Evolutionary conservation across 148 eudicot species (phyloP).

Genomic region (Arbutus unedo): DNA sequence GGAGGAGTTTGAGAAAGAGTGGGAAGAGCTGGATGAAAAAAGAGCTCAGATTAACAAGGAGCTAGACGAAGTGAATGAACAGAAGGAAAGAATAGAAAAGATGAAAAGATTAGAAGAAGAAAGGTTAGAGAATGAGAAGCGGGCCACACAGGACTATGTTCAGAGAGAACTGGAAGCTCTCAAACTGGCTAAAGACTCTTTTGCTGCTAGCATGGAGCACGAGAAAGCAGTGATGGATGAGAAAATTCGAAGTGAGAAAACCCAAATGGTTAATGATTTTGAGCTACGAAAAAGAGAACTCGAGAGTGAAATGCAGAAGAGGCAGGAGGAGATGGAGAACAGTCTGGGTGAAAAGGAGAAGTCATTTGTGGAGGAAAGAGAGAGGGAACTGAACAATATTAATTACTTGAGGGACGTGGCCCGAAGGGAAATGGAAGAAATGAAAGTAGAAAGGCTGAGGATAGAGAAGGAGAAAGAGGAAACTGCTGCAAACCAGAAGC

Average conservation of each 20-base stretch:
- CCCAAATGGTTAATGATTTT: slow-evolving; percentile 58
- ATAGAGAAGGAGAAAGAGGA: slow-evolving; percentile 65
- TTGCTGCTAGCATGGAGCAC: slow-evolving; percentile 77
- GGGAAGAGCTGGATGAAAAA: slow-evolving; percentile 96
- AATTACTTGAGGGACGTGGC: slow-evolving; percentile 55
- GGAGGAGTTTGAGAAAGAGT: slow-evolving; percentile 83
- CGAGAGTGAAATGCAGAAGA: slow-evolving; percentile 57
- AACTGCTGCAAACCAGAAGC: slow-evolving; percentile 54
- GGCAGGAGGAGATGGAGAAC: slow-evolving; percentile 61
- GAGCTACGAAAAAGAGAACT: slow-evolving; percentile 69
- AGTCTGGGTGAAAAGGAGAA: slow-evolving; percentile 50
- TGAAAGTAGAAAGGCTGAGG: slow-evolving; percentile 61
- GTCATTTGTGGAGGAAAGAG: slow-evolving; percentile 65
- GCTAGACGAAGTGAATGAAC: slow-evolving; percentile 44
- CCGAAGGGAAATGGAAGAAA: slow-evolving; percentile 66
- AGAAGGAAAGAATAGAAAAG: slow-evolving; percentile 64
- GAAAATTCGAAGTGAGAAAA: slow-evolving; percentile 54
- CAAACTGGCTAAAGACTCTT: slow-evolving; percentile 65
- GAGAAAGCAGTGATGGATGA: slow-evolving; percentile 65
- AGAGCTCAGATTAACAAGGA: slow-evolving; percentile 50
- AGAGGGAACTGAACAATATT: slow-evolving; percentile 58
- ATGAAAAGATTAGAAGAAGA: slow-evolving; percentile 64
- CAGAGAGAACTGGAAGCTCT: slow-evolving; percentile 79
- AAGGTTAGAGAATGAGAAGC: slow-evolving; percentile 58
- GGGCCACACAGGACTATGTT: slow-evolving; percentile 52